Base-by-base conservation (phyloP, 805 yeast species). In the Candida schatavii region DNA sequence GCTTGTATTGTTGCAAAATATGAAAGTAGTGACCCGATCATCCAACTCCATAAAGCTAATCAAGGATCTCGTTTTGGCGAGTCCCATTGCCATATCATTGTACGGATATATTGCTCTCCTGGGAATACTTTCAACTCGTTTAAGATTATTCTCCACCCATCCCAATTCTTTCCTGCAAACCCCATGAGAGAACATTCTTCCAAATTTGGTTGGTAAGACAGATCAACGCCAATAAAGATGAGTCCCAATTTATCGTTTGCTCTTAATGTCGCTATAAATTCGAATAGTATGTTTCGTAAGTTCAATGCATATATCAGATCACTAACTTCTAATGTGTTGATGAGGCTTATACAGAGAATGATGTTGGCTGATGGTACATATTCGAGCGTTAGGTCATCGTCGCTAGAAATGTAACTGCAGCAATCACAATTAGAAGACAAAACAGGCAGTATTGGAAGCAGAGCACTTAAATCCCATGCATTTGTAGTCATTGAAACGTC, bases 91-190 rank as follows among this genome's bases (percentile, higher is more conserved):
- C 15, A 63, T 38, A 45, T 63, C 68, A 27, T 57, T 53, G 28
- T 47, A 45, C 9, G 49, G n/a, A n/a, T n/a, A n/a, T n/a, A n/a
- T n/a, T n/a, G n/a, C n/a, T n/a, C n/a, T n/a, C n/a, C n/a, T n/a
- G 57, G 41, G 20, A 48, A 49, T 10, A 69, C 61, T 29, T 59
- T 50, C 6, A 75, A 43, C 7, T 62, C 69, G n/a, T 60, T 56
- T 19, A 75, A 49, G 18, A 76, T 50, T 3, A 66, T 68, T 26
- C 62, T 61, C 78, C 81, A 75, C 1, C 78, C 79, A 10, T 62
- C 57, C 81, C 81, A 78, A 3, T 48, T 47, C 11, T 66, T 56
- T 14, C 60, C 55, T 0, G 70, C 64, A 51, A 75, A 68, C 3
- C 82, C 82, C 32, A 74, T 57, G 46, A 69, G 77, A 1, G 75